Evolutionary conservation across 495 filamentous ascomycete species (phyloP).

Genomic region (Peziza echinospora): DNA sequence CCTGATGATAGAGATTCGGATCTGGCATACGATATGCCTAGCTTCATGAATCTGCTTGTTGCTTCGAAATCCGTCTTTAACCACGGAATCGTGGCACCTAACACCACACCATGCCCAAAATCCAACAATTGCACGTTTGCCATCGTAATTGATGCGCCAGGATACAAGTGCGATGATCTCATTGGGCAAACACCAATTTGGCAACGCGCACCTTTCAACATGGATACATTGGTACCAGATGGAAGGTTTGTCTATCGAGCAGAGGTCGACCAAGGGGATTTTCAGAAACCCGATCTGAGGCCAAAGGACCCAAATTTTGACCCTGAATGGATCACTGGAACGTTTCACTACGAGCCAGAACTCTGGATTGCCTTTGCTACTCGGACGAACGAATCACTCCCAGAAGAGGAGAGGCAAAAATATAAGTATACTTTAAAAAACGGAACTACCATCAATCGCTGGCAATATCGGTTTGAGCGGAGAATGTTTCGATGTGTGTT

Average conservation of each 20-base stretch:
- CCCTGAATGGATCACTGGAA: slow-evolving; percentile 6
- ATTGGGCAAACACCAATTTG: neutral
- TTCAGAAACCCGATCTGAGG: too few relatives aligned
- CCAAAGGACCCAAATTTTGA: neutral
- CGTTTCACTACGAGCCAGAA: slow-evolving; percentile 20
- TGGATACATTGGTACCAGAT: slow-evolving; percentile 14
- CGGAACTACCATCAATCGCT: slow-evolving; percentile 6
- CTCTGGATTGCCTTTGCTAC: slow-evolving; percentile 22
- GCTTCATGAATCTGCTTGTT: neutral
- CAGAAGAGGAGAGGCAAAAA: neutral
- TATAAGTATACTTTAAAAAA: too few relatives aligned
- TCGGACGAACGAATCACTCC: slow-evolving; percentile 16
- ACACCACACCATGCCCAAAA: neutral
- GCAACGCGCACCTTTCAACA: too few relatives aligned
- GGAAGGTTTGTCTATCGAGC: slow-evolving; percentile 18
- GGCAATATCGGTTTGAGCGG: slow-evolving; percentile 15
- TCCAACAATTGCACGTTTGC: neutral
- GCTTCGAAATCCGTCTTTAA: neutral
- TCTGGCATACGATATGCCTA: neutral
- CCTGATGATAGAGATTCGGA: neutral
- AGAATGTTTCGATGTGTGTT: slow-evolving; percentile 20
- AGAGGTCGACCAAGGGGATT: slow-evolving; percentile 17
- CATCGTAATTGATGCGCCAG: neutral
- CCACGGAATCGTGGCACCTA: neutral
- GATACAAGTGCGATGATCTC: neutral